These are phyloP conservation scores for Boletus reticuloceps DNA, from an alignment of 768 basidiomycete species.

Conservation along the genomic window DNA sequence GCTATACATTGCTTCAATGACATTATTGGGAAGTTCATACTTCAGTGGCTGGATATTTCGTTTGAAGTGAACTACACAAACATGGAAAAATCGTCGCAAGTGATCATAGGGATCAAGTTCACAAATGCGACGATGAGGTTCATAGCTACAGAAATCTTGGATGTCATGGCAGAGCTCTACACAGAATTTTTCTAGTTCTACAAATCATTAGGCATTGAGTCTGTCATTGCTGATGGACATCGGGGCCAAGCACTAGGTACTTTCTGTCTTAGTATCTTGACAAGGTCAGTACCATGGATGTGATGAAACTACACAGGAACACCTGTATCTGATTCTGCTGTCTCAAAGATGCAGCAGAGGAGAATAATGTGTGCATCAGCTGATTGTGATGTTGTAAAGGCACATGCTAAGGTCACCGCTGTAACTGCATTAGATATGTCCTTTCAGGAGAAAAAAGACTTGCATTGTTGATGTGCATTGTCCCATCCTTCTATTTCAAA, in stretches of 20 bases:
- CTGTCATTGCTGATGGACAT: too few species aligned
- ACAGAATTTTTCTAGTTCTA: constrained; percentile 7
- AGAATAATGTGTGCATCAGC: constrained; percentile 25
- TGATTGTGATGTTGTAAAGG: constrained; percentile 27
- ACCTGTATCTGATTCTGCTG: neutral
- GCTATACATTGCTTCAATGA: neutral
- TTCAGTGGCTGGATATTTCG: neutral
- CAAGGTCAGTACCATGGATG: neutral
- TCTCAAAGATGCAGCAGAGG: constrained; percentile 20
- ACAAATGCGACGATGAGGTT: neutral
- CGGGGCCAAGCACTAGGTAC: too few species aligned
- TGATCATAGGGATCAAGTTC: constrained; percentile 7
- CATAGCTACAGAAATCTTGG: neutral
- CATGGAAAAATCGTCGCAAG: neutral
- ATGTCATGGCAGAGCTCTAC: neutral
- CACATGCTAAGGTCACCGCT: constrained; percentile 10
- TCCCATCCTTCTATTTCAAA: too few species aligned
- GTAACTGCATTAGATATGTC: neutral
- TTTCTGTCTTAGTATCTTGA: too few species aligned
- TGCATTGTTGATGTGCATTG: too few species aligned
- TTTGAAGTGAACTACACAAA: neutral
- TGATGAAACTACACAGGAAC: neutral
- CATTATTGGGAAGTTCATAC: neutral
- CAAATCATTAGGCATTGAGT: neutral
- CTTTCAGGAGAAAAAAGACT: too few species aligned